Conservation (phyloP, 768 basidiomycete species). For the Russula lepida region DNA sequence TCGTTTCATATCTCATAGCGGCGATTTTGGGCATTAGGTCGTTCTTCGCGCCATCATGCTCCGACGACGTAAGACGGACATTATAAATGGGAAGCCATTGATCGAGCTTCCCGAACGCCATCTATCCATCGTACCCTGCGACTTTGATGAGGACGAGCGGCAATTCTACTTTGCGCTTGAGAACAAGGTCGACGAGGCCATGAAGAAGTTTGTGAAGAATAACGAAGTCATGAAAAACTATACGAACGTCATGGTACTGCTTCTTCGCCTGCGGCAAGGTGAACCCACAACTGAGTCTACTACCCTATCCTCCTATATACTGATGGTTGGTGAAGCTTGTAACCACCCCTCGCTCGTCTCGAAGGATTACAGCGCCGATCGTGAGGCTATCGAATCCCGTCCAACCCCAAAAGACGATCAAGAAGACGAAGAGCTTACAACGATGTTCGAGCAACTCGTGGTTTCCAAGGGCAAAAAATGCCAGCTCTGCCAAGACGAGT, state of each 20-base stretch:
- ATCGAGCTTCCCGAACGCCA: constrained; percentile 70
- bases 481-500: constrained; percentile 69
- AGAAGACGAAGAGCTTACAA: constrained; percentile 62
- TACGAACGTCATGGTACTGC: constrained; percentile 58
- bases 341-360: constrained; percentile 81
- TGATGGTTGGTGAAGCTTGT: constrained; percentile 49
- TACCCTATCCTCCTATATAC: not conserved
- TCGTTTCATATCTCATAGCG: not conserved
- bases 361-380: constrained; percentile 64
- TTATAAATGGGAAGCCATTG: constrained; percentile 70
- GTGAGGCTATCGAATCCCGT: constrained; percentile 67
- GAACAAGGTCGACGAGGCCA: constrained; percentile 49
- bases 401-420: constrained; percentile 43
- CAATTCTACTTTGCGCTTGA: constrained; percentile 73
- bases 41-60: constrained; percentile 86
- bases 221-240: constrained; percentile 49
- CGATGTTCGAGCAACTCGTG: constrained; percentile 60
- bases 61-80: constrained; percentile 68
- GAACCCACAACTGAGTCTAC: constrained; percentile 19
- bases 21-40: constrained; percentile 35
- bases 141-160: constrained; percentile 68
- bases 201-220: constrained; percentile 49
- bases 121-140: constrained; percentile 64
- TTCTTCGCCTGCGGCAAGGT: constrained; percentile 88
- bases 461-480: constrained; percentile 57